Conservation (phyloP, 2,329 filamentous ascomycete species). For the Capronia coronata region DNA sequence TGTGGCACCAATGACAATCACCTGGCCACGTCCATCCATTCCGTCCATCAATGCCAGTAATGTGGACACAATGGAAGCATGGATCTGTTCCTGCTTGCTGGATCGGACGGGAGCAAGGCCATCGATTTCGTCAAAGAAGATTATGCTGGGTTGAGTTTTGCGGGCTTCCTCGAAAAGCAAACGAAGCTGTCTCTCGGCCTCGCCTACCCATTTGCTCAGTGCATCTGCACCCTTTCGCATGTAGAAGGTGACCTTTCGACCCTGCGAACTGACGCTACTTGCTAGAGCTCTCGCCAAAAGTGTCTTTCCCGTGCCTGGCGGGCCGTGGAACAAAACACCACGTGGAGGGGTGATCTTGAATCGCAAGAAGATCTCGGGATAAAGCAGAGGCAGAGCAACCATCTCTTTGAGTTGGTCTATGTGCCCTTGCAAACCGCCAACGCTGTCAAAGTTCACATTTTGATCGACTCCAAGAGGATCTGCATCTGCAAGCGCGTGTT, state of each 20-base stretch:
- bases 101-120: conserved; percentile 91
- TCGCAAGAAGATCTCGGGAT: conserved; percentile 85
- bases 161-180: conserved; percentile 92
- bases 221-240: conserved; percentile 99
- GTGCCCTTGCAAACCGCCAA: conserved; percentile 85
- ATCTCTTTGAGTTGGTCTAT: conserved; percentile 98
- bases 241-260: conserved; percentile 95
- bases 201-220: conserved; percentile 96
- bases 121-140: conserved; percentile 99
- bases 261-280: conserved; percentile 80
- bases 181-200: conserved; percentile 90
- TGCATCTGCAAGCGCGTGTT: conserved; percentile 83
- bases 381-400: conserved; percentile 88
- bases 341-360: conserved; percentile 92
- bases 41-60: conserved; percentile 93
- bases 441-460: conserved; percentile 87
- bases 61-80: conserved; percentile 93
- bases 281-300: conserved; percentile 88
- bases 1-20: conserved; percentile 97
- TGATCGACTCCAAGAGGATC: conserved; percentile 91
- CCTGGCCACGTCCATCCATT: conserved; percentile 96
- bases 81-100: conserved; percentile 97
- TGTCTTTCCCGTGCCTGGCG: conserved; percentile 95
- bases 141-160: conserved; percentile 95
- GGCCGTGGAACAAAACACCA: conserved; percentile 93